phyloP scores from a whole-genome alignment of 352 stramenopile species.

The Globisporangium cederbergense region DNA sequence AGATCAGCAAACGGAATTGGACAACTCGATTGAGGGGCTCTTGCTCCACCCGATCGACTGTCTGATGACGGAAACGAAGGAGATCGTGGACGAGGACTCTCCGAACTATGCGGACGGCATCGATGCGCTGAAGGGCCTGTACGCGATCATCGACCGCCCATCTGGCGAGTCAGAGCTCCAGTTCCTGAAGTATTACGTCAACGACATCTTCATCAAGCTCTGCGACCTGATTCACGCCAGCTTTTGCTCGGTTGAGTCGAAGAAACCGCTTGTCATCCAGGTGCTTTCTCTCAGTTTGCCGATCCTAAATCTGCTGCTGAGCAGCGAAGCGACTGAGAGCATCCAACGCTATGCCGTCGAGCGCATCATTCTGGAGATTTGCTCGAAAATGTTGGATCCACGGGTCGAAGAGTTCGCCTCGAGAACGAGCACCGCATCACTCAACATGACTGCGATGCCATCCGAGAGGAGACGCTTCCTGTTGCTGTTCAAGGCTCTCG shows the following conservation, averaged over 20 bases:
- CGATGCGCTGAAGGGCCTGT: slow-evolving; percentile 77
- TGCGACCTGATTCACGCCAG: slow-evolving; percentile 74
- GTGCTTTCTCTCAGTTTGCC: slow-evolving; percentile 74
- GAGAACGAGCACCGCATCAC: slow-evolving; percentile 32
- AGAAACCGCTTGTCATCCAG: slow-evolving; percentile 63
- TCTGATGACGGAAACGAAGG: slow-evolving; percentile 55
- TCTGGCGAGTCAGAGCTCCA: slow-evolving; percentile 49
- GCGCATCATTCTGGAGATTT: slow-evolving; percentile 69
- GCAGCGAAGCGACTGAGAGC: slow-evolving; percentile 46
- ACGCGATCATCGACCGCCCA: slow-evolving; percentile 67
- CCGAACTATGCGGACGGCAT: slow-evolving; percentile 55
- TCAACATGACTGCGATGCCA: slow-evolving; percentile 36
- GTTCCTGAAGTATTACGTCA: slow-evolving; percentile 75
- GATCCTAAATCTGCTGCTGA: slow-evolving; percentile 60
- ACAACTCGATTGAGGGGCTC: slow-evolving; percentile 40
- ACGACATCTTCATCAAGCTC: slow-evolving; percentile 70
- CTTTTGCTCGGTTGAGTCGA: slow-evolving; percentile 56
- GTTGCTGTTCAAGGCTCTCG: slow-evolving; percentile 69
- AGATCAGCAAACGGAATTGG: background rate
- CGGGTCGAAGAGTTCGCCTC: slow-evolving; percentile 58
- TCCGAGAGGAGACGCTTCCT: slow-evolving; percentile 58
- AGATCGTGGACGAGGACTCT: slow-evolving; percentile 59
- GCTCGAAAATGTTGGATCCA: slow-evolving; percentile 70
- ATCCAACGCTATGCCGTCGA: slow-evolving; percentile 79
- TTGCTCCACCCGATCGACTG: slow-evolving; percentile 63